A percentile compares a stretch with the other conserved stretches of the same genome.
Conservation (phyloP, 352 stramenopile genomes). For the Globisporangium ultimum region DNA sequence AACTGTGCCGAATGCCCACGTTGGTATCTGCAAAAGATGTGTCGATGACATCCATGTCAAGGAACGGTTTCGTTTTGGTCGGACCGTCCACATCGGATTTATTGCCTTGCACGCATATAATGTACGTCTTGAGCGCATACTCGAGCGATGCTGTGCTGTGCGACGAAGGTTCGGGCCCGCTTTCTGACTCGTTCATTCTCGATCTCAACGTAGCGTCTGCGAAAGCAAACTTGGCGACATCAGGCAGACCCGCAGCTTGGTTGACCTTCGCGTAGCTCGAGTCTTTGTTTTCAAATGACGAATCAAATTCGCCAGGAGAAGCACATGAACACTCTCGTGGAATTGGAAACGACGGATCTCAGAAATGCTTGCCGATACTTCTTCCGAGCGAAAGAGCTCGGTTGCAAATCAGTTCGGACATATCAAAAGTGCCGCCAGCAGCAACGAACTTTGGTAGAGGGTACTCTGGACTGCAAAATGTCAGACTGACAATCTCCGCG, state of each 20-base stretch:
- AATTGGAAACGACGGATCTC: conserved; percentile 16
- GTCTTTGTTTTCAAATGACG: conserved; percentile 14
- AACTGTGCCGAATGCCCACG: conserved; percentile 48
- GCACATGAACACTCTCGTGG: conserved; percentile 15
- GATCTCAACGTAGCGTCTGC: not conserved
- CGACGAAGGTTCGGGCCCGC: not conserved
- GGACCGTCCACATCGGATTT: conserved; percentile 15
- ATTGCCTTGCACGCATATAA: conserved; percentile 15
- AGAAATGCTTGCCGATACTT: conserved; percentile 17
- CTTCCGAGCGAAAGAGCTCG: conserved; percentile 12
- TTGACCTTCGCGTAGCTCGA: conserved; percentile 20
- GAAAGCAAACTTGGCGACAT: conserved; percentile 13
- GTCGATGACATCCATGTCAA: conserved; percentile 70
- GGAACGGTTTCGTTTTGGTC: conserved; percentile 19
- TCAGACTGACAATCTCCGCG: conserved; percentile 22
- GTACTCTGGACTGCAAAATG: conserved; percentile 64
- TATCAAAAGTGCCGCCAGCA: conserved; percentile 30
- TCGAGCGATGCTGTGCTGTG: conserved; percentile 16
- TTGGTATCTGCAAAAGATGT: conserved; percentile 69
- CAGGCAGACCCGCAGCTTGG: conserved; percentile 5
- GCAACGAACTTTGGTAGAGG: conserved; percentile 39
- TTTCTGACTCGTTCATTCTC: not conserved
- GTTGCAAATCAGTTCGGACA: not conserved
- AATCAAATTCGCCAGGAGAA: conserved; percentile 10
- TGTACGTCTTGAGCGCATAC: conserved; percentile 18